These are phyloP conservation scores for Phytophthora nicotianae DNA, from an alignment of 352 stramenopile species.

Conservation along the genomic window DNA sequence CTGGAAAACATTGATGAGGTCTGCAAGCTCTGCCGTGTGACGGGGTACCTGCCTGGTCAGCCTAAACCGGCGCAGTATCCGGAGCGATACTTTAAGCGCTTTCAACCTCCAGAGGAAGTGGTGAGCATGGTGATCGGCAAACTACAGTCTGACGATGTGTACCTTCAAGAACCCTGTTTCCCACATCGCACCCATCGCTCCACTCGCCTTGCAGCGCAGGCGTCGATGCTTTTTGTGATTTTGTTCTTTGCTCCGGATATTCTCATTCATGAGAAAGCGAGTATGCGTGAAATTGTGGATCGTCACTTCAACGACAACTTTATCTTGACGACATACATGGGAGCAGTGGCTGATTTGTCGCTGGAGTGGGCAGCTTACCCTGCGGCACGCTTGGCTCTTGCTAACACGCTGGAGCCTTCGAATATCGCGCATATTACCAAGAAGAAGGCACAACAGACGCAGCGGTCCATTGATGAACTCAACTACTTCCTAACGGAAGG, in stretches of 20 bases:
- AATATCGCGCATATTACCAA: constrained; percentile 92
- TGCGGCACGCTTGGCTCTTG: constrained; percentile 88
- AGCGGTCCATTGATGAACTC: constrained; percentile 88
- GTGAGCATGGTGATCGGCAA: constrained; percentile 94
- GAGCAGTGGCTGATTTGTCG: constrained; percentile 91
- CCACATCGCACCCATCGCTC: constrained; percentile 93
- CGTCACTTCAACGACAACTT: constrained; percentile 97
- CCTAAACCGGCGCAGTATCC: constrained; percentile 88
- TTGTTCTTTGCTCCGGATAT: constrained; percentile 94
- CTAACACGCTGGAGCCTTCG: constrained; percentile 85
- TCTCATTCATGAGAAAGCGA: constrained; percentile 91
- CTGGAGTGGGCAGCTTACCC: constrained; percentile 93
- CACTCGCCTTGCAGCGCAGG: constrained; percentile 90
- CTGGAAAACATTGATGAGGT: constrained; percentile 93
- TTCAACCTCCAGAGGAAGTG: constrained; percentile 86
- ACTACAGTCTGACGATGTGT: constrained; percentile 95
- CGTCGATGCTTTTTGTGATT: constrained; percentile 96
- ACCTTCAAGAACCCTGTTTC: constrained; percentile 91
- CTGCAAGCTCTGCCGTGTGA: constrained; percentile 91
- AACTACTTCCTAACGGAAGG: constrained; percentile 92
- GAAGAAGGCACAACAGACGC: constrained; percentile 86
- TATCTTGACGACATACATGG: constrained; percentile 96
- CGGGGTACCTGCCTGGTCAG: constrained; percentile 86
- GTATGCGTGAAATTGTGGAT: constrained; percentile 95
- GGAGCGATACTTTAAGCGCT: constrained; percentile 89